Evolutionary conservation across 2,329 filamentous ascomycete species (phyloP).

Genomic region (Nemania abortiva): DNA sequence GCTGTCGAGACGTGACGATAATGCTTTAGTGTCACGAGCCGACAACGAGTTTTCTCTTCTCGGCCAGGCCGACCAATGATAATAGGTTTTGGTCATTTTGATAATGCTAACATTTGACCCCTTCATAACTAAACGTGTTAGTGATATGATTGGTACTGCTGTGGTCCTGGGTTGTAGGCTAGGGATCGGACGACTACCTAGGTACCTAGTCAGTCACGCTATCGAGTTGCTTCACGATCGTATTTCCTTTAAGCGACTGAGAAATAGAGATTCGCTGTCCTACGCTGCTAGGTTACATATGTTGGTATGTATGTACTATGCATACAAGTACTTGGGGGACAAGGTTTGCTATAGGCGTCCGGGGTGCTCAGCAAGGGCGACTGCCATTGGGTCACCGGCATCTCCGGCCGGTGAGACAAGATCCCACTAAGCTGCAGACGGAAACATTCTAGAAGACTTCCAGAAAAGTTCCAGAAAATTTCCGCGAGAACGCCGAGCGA

Average conservation of each 20-base stretch:
- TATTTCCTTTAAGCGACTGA: not conserved
- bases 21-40: constrained; percentile 18
- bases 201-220: not conserved
- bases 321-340: not conserved
- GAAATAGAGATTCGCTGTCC: not conserved
- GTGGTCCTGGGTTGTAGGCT: not conserved
- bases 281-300: not conserved
- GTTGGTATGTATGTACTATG: not conserved
- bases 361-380: not conserved
- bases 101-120: not conserved
- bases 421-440: constrained; percentile 33
- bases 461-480: constrained; percentile 40
- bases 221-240: constrained; percentile 8
- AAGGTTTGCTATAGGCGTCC: constrained; percentile 11
- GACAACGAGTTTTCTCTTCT: constrained; percentile 8
- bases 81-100: constrained; percentile 15
- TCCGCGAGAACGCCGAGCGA: constrained; percentile 15
- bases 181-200: constrained; percentile 3
- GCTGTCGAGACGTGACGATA: constrained; percentile 7
- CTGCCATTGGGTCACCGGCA: constrained; percentile 42
- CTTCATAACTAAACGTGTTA: not conserved
- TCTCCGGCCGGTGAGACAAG: constrained; percentile 41
- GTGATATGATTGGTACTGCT: not conserved
- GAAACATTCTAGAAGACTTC: constrained; percentile 49
- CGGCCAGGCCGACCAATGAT: constrained; percentile 28